phyloP scores from a whole-genome alignment of 179 eudicot genomes.

The Actinidia arguta region DNA sequence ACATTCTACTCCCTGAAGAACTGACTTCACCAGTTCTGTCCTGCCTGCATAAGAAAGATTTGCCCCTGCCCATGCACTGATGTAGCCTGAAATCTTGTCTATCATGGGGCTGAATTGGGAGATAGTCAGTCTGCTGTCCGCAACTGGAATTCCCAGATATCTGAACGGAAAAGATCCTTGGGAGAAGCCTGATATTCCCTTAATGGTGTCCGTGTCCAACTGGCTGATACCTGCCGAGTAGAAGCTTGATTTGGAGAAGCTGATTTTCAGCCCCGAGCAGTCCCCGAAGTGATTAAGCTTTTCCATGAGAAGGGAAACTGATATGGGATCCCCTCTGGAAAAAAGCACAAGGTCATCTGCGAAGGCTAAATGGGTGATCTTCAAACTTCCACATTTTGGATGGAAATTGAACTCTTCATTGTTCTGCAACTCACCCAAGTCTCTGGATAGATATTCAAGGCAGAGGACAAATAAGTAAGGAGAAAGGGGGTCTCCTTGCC shows the following conservation, averaged over 20 bases:
- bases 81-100: too few species aligned
- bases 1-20: too few species aligned
- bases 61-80: too few species aligned
- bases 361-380: too few species aligned
- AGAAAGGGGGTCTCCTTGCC: neutral
- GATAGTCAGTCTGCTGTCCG: too few species aligned
- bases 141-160: too few species aligned
- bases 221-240: neutral
- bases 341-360: neutral
- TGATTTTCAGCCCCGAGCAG: neutral
- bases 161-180: too few species aligned
- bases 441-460: neutral
- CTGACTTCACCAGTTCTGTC: too few species aligned
- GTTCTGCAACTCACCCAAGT: neutral
- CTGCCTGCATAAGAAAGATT: too few species aligned
- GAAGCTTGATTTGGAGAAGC: neutral
- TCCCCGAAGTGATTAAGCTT: neutral
- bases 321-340: neutral
- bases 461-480: neutral
- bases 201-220: too few species aligned
- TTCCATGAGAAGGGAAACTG: neutral
- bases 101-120: too few species aligned
- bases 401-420: neutral
- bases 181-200: too few species aligned
- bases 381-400: neutral